Percentiles rank a stretch among this genome's conserved stretches.
Conservation (phyloP, 495 filamentous ascomycete species). For the Stereocaulon alpinum region DNA sequence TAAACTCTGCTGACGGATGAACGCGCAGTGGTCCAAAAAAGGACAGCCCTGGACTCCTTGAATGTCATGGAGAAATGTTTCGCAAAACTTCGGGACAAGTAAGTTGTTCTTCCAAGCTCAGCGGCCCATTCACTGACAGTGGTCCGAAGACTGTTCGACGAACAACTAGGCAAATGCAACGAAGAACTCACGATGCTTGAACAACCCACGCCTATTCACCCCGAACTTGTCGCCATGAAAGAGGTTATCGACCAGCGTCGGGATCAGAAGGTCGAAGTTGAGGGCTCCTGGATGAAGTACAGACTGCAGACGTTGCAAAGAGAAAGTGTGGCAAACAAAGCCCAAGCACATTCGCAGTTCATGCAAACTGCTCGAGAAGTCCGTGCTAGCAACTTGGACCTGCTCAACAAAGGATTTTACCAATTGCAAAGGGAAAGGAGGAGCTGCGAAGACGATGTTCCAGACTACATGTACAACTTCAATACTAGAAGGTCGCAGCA, state of each 20-base stretch:
- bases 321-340: constrained; percentile 65
- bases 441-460: constrained; percentile 68
- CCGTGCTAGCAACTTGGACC: constrained; percentile 67
- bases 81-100: constrained; percentile 77
- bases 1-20: constrained; percentile 23
- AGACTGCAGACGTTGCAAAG: constrained; percentile 59
- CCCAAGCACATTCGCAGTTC: constrained; percentile 76
- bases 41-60: constrained; percentile 69
- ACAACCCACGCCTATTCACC: constrained; percentile 68
- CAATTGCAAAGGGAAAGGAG: constrained; percentile 84
- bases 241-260: constrained; percentile 70
- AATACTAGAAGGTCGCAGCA: constrained; percentile 60
- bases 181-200: constrained; percentile 75
- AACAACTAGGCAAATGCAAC: constrained; percentile 69
- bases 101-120: constrained; percentile 24
- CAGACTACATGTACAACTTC: constrained; percentile 67
- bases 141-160: constrained; percentile 63
- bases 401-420: constrained; percentile 76
- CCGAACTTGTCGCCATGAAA: constrained; percentile 77
- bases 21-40: constrained; percentile 60
- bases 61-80: constrained; percentile 74
- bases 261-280: constrained; percentile 66
- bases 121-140: constrained; percentile 8
- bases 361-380: constrained; percentile 73
- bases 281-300: constrained; percentile 59